A percentile compares a stretch with the other conserved stretches of the same genome.
These are phyloP conservation scores for Wickerhamiella lipophila DNA, from an alignment of 805 yeast genomes.

Conservation along the genomic window DNA sequence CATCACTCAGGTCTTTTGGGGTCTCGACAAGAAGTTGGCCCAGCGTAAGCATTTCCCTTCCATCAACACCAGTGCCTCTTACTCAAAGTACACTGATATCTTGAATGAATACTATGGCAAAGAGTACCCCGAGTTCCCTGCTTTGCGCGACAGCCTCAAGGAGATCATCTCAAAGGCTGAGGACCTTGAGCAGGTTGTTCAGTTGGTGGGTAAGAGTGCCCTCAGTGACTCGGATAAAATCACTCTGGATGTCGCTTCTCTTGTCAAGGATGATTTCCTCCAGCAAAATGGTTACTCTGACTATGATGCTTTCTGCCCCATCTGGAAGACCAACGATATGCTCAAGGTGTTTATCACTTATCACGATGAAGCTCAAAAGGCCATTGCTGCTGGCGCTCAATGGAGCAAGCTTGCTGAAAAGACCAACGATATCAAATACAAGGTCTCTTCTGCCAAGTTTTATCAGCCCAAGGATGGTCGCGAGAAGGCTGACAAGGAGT, in stretches of 20 bases:
- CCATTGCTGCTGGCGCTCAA: constrained; percentile 81
- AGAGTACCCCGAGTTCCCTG: constrained; percentile 83
- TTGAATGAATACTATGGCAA: constrained; percentile 73
- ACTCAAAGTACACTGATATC: constrained; percentile 88
- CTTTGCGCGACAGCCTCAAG: constrained; percentile 77
- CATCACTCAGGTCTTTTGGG: constrained; percentile 99
- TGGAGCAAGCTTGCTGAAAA: constrained; percentile 89
- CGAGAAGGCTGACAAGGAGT: constrained; percentile 60
- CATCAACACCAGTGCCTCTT: constrained; percentile 88
- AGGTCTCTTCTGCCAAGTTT: constrained; percentile 90
- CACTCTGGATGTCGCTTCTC: constrained; percentile 79
- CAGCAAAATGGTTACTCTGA: constrained; percentile 99
- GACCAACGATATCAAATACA: constrained; percentile 82
- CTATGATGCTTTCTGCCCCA: constrained; percentile 98
- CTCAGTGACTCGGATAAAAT: constrained; percentile 93
- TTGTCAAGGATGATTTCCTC: constrained; percentile 94
- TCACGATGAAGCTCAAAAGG: constrained; percentile 95
- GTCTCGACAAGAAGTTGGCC: constrained; percentile 95
- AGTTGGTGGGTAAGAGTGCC: constrained; percentile 97
- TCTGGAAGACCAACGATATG: constrained; percentile 98
- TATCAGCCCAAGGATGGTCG: constrained; percentile 91
- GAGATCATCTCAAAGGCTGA: constrained; percentile 95
- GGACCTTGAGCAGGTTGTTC: constrained; percentile 98
- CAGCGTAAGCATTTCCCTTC: constrained; percentile 99
- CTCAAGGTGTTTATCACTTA: constrained; percentile 88